Conservation (phyloP, 352 stramenopile species). For the Saprolegnia parasitica region DNA sequence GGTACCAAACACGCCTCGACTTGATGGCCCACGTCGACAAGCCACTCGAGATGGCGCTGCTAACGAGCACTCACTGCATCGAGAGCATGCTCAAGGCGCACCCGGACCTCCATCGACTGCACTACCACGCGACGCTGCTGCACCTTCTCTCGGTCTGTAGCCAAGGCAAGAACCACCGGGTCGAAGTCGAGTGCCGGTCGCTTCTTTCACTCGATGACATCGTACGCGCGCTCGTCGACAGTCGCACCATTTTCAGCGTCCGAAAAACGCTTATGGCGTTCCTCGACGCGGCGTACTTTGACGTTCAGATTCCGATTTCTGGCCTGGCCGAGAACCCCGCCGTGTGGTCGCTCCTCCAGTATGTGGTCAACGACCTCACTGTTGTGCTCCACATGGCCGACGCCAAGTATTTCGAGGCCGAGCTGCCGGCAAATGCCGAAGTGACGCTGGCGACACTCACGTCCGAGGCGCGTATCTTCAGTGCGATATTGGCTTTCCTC, state of each 20-base stretch:
- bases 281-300: neutral
- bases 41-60: neutral
- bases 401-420: neutral
- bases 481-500: neutral
- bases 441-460: neutral
- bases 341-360: neutral
- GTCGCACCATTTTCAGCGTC: neutral
- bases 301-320: neutral
- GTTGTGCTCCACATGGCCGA: neutral
- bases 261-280: neutral
- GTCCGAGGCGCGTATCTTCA: neutral
- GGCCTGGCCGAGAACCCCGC: neutral
- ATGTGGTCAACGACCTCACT: neutral
- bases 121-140: neutral
- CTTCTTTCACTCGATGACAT: slow-evolving; percentile 28
- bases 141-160: neutral
- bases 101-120: neutral
- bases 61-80: neutral
- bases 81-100: neutral
- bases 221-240: slow-evolving; percentile 14
- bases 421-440: neutral
- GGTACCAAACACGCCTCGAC: neutral
- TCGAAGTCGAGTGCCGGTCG: slow-evolving; percentile 32
- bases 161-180: slow-evolving; percentile 32
- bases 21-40: neutral